A percentile compares a stretch with the other conserved stretches of the same genome.
Conservation (phyloP, 441 rosid species). For the Jatropha podagrica region DNA sequence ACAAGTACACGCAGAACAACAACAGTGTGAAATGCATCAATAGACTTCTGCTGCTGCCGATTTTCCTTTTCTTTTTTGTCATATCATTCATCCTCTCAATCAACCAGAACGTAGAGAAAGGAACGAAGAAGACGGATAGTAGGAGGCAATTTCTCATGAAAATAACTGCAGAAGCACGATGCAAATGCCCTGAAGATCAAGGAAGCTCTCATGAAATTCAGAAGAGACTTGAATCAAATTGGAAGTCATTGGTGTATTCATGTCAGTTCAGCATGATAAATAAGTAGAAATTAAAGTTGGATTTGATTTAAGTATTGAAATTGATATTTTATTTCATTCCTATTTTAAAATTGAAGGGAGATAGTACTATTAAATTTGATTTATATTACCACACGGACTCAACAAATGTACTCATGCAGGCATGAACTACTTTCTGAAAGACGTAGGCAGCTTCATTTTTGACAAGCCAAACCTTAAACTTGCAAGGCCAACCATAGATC, state of each 20-base stretch:
- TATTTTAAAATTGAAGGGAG: neutral
- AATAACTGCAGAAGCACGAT: neutral
- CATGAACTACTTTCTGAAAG: neutral
- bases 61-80: neutral
- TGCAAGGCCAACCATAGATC: neutral
- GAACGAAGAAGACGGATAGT: neutral
- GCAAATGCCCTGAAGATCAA: neutral
- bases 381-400: constrained; percentile 14
- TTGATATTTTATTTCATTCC: neutral
- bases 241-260: neutral
- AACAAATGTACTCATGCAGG: neutral
- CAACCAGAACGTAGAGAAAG: neutral
- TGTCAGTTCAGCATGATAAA: neutral
- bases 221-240: neutral
- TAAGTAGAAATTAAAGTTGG: neutral
- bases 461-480: constrained; percentile 1
- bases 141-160: neutral
- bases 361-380: neutral
- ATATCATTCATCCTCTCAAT: neutral
- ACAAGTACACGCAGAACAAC: neutral
- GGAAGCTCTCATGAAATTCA: neutral
- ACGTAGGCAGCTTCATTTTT: neutral
- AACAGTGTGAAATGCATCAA: neutral
- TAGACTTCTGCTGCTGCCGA: constrained; percentile 4
- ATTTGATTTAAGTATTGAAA: neutral